Conservation (phyloP, 2,329 filamentous ascomycete genomes). For the Cadophora gregata region DNA sequence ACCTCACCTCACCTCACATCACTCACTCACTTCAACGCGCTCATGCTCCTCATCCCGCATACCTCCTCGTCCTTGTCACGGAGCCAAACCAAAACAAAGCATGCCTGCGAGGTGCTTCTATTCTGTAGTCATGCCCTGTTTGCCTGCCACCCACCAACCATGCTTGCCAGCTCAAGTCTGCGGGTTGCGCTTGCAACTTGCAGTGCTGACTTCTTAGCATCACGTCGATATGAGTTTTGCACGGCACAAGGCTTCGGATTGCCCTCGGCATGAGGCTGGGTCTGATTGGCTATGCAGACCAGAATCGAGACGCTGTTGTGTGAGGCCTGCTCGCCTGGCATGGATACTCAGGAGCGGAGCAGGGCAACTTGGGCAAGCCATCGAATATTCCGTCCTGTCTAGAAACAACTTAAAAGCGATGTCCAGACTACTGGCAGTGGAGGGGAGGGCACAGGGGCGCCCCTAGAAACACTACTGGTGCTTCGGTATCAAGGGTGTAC, state of each 20-base stretch:
- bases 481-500: constrained; percentile 10
- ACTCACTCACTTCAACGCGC: neutral
- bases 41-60: constrained; percentile 5
- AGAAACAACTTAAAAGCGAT: constrained; percentile 4
- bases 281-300: constrained; percentile 10
- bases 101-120: constrained; percentile 11
- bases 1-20: constrained; percentile 16
- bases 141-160: neutral
- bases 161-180: constrained; percentile 1
- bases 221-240: constrained; percentile 23
- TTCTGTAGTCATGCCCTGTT: constrained; percentile 11
- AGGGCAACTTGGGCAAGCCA: neutral
- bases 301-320: neutral
- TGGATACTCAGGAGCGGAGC: neutral
- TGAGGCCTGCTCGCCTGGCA: neutral
- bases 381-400: neutral
- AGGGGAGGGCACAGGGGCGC: neutral
- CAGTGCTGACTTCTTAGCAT: constrained; percentile 23
- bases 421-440: neutral
- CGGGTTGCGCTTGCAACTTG: constrained; percentile 11
- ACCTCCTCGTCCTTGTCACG: constrained; percentile 18
- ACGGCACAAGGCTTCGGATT: constrained; percentile 33
- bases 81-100: constrained; percentile 10
- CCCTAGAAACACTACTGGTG: neutral
- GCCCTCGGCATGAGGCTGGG: neutral